Evolutionary conservation across 78 protist genomes (phyloP), one percentile per base, ranked within the genome.

Genomic region (Dictyostelium intermedium): DNA sequence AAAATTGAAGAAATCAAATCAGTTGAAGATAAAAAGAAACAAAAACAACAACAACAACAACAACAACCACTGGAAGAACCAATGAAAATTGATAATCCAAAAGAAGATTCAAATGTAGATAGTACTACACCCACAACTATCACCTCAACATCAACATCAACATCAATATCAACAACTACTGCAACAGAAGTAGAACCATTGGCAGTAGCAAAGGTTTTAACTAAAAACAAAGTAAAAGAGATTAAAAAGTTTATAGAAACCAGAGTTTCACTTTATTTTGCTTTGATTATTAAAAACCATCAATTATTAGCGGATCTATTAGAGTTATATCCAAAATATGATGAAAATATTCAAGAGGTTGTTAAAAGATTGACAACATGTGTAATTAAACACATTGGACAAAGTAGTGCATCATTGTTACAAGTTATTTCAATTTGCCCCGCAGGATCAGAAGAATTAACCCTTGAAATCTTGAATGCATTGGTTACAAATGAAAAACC

Each of bases 201-300:
- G 13, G 2, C 10, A 2, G 30, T 27, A 77, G 7, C 82, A 41
- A 77, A 16, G 2, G 35, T 66, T 66, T 27, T 66, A 53, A n/a
- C 32, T 11, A n/a, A 32, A 20, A 16, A 0, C 8, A 18, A 73
- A 72, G 11, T 35, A 86, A 39, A 39, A 45, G 86, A 60, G 60
- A 25, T 80, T 72, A 45, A 63, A 30, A 78, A 61, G 35, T 83
- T 39, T 41, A 66, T 83, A 66, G 89, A 83, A 66, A 83, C 77
- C 39, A 80, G 83, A 81, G 43, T 89, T 8, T 34, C 53, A 47
- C 72, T 89, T 14, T 89, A 30, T 60, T 89, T 70, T 16, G 82
- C 94, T 1, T 53, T 89, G 16, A 66, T 84, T 23, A 74, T 25
- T 18, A 89, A 89, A 53, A 89, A 89, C 41, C 94, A 83, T 27